Evolutionary conservation across 2,329 filamentous ascomycete species (phyloP).

Genomic region (Paramyrothecium roridum): DNA sequence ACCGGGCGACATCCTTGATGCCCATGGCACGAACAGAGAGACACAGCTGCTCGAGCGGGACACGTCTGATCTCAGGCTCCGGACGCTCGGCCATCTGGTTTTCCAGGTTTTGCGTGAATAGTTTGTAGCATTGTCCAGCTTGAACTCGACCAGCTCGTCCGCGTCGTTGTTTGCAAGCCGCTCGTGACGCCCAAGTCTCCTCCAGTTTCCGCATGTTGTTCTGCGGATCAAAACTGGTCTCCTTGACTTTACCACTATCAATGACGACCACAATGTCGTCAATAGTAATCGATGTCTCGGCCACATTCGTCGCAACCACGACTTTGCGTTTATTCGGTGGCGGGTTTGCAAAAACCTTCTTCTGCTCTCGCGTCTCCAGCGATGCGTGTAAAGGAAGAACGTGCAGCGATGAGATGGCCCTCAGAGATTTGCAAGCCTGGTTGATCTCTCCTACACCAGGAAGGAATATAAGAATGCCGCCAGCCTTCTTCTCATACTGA

Average conservation of each 20-base stretch:
- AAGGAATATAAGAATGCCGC: conserved; percentile 92
- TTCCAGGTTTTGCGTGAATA: conserved; percentile 86
- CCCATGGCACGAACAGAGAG: conserved; percentile 95
- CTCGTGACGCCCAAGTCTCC: conserved; percentile 91
- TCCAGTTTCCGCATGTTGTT: conserved; percentile 93
- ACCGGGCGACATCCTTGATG: conserved; percentile 73
- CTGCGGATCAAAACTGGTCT: conserved; percentile 87
- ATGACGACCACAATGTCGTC: conserved; percentile 96
- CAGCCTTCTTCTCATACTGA: conserved; percentile 56
- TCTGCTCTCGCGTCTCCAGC: conserved; percentile 82
- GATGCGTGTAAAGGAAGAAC: conserved; percentile 90
- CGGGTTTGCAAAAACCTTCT: conserved; percentile 74
- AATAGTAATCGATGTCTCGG: conserved; percentile 97
- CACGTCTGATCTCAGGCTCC: conserved; percentile 89
- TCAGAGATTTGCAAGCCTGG: conserved; percentile 68
- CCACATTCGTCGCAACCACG: conserved; percentile 93
- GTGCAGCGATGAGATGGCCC: conserved; percentile 60
- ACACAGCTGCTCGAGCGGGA: conserved; percentile 91
- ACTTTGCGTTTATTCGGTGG: conserved; percentile 84
- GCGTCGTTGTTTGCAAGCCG: conserved; percentile 90
- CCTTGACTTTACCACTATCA: conserved; percentile 92
- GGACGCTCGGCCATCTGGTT: conserved; percentile 82
- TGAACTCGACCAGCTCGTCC: conserved; percentile 92
- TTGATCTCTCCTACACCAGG: conserved; percentile 92
- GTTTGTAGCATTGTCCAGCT: conserved; percentile 89